Evolutionary conservation across 768 basidiomycete species (phyloP).

Genomic region (Russula ochroleuca): DNA sequence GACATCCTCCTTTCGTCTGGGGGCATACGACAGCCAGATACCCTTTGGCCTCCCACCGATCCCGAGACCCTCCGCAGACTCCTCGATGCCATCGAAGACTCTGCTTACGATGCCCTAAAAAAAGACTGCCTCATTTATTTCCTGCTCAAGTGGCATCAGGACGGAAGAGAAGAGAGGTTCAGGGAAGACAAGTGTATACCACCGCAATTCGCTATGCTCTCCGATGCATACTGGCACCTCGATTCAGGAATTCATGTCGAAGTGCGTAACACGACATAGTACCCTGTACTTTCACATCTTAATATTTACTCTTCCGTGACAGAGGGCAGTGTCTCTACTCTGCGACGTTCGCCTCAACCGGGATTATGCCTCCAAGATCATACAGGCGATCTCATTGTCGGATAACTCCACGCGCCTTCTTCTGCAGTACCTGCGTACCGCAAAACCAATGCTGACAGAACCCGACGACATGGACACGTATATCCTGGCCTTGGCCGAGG

Average conservation of each 20-base stretch:
- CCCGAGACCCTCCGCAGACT: constrained; percentile 50
- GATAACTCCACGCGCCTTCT: constrained; percentile 51
- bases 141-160: constrained; percentile 73
- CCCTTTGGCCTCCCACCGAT: constrained; percentile 66
- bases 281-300: background rate
- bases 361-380: constrained; percentile 74
- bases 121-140: constrained; percentile 78
- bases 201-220: constrained; percentile 67
- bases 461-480: constrained; percentile 71
- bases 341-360: constrained; percentile 70
- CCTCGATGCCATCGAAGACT: constrained; percentile 55
- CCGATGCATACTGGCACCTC: constrained; percentile 84
- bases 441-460: constrained; percentile 64
- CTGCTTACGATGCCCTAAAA: constrained; percentile 69
- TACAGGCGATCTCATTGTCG: constrained; percentile 55
- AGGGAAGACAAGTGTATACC: constrained; percentile 57
- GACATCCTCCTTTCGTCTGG: constrained; percentile 68
- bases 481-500: constrained; percentile 58
- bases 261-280: constrained; percentile 43
- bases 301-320: constrained; percentile 1
- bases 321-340: constrained; percentile 70
- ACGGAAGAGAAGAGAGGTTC: constrained; percentile 53
- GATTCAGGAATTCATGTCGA: constrained; percentile 63
- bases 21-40: constrained; percentile 53
- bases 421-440: constrained; percentile 69